These are phyloP conservation scores for Teratosphaeriaceae sp. DNA, from an alignment of 2,329 filamentous ascomycete species.

Conservation along the genomic window DNA sequence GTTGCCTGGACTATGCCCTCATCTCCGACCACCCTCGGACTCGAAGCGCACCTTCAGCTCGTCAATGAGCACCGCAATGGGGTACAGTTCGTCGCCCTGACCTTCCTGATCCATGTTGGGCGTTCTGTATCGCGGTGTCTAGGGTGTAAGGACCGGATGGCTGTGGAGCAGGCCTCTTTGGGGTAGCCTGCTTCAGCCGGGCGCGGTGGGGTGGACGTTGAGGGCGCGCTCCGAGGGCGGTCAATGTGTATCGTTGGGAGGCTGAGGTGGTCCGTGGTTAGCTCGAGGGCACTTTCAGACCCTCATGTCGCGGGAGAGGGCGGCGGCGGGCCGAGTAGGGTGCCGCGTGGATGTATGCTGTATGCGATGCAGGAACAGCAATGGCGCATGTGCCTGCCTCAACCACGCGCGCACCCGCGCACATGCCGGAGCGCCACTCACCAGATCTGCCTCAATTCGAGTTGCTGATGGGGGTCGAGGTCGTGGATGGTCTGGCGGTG, in stretches of 20 bases:
- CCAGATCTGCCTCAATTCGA: not conserved
- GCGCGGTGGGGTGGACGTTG: too few species aligned
- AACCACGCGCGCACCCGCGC: not conserved
- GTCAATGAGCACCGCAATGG: slow-evolving; percentile 98
- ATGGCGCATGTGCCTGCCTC: slow-evolving; percentile 2
- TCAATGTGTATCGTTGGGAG: too few species aligned
- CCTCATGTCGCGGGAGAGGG: not conserved
- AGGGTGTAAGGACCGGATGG: slow-evolving; percentile 22
- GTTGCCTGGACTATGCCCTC: too few species aligned
- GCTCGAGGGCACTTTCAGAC: not conserved
- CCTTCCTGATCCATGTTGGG: slow-evolving; percentile 77
- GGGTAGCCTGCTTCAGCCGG: not conserved
- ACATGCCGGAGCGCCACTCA: not conserved
- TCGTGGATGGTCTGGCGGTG: not conserved
- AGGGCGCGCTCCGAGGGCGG: too few species aligned
- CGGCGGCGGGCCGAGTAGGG: not conserved
- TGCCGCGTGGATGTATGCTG: slow-evolving; percentile 3
- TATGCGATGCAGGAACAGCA: slow-evolving; percentile 6
- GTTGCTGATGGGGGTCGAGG: too few species aligned
- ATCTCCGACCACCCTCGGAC: not conserved
- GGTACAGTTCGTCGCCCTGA: slow-evolving; percentile 97
- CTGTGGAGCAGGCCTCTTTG: slow-evolving; percentile 1
- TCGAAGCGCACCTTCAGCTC: slow-evolving; percentile 78
- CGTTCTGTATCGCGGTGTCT: slow-evolving; percentile 8
- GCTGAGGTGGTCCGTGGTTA: too few species aligned